Base-by-base conservation (phyloP, 495 filamentous ascomycete species). In the Penicillium parvum region DNA sequence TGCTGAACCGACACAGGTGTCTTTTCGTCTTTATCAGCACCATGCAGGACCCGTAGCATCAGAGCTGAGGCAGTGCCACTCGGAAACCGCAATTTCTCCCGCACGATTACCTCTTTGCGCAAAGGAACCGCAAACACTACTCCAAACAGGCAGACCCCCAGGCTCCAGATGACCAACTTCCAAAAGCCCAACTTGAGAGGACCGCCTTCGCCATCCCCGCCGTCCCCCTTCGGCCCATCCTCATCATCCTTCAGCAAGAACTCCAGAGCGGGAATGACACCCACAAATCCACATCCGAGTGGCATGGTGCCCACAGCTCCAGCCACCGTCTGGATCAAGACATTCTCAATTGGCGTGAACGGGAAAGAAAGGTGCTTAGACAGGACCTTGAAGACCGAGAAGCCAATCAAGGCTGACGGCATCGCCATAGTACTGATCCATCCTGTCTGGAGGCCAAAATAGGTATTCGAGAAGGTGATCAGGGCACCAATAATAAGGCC, bases 291-390 rank as follows among this genome's bases (percentile, higher is more conserved):
- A 53, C 92, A 96, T 0, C 90, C 90, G 16, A 99, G 64, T 4
- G 94, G 94, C 92, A 97, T 97, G 4, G 91, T 96, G 0, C 92
- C 94, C 60, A 96, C 90, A 16, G 86, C 83, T 7, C 91, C 90
- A 0, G 94, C 92, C 28, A 99, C 91, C 4, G 90, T 95, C 69
- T 97, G 94, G 4, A 99, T 90, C 20, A 99, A 76, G 6, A 98
- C 94, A 61, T 99, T 99, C 66, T 99, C 94, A 19, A 96, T 87
- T 0, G 91, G 90, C 5, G 85, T 86, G 55, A 97, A 97, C 2
- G 90, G 89, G 40, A 82, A 80, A 21, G 73, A 71, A 4, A 95
- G 63, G 34, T 84, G 73, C 39, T 80, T 78, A 2, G 81, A 74
- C 2, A 96, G 60, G 15, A 82, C 75, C 55, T 90, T 88, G 73